Percentiles rank a stretch among this genome's conserved stretches.
These are phyloP conservation scores for Solanum tarijense DNA, from an alignment of 257 asterid species.

Conservation along the genomic window DNA sequence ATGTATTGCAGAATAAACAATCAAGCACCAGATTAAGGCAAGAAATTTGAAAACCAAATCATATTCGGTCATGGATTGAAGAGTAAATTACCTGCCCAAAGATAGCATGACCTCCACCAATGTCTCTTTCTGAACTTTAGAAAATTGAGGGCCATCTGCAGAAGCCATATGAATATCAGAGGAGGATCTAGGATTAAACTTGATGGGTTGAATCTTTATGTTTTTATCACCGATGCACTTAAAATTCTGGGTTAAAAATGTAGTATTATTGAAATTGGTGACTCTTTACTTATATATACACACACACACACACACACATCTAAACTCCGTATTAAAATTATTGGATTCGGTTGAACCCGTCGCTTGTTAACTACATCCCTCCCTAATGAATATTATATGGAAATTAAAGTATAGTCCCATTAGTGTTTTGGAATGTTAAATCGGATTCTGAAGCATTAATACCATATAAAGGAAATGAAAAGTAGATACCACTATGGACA, in stretches of 20 bases:
- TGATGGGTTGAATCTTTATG: neutral
- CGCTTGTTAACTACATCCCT: neutral
- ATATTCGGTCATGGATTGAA: neutral
- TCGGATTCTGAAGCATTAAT: neutral
- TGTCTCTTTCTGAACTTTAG: constrained; percentile 39
- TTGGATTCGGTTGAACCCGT: neutral
- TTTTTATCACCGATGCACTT: neutral
- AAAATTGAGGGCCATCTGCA: constrained; percentile 62
- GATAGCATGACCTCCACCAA: constrained; percentile 87
- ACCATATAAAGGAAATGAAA: neutral
- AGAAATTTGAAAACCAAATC: neutral
- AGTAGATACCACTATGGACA: constrained; percentile 55
- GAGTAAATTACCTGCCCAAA: constrained; percentile 56
- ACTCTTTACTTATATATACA: neutral
- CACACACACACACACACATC: too few species aligned
- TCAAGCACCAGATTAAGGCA: constrained; percentile 11
- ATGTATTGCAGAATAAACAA: neutral
- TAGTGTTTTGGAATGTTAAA: neutral
- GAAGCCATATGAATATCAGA: constrained; percentile 10
- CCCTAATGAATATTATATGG: neutral
- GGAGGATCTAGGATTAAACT: neutral
- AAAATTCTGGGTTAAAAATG: neutral
- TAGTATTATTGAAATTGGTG: neutral
- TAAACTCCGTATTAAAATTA: neutral
- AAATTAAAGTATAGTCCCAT: neutral